A percentile compares a stretch with the other conserved stretches of the same genome.
Conservation (phyloP, 2,329 filamentous ascomycete species). For the Coniella vitis region DNA sequence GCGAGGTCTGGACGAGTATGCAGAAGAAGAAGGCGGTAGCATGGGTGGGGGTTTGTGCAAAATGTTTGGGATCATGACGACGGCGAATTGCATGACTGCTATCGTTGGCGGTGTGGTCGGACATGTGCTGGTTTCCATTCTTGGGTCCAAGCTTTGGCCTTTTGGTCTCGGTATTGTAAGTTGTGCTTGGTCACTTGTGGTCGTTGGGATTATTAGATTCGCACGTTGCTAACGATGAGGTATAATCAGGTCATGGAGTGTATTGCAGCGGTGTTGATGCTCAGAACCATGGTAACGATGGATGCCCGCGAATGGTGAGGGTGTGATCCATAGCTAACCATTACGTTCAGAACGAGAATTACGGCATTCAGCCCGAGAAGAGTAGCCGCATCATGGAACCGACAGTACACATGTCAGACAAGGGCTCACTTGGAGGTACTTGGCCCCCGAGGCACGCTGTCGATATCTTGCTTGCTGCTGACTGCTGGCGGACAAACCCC, state of each 20-base stretch:
- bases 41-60: slow-evolving; percentile 32
- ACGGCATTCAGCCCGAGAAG: slow-evolving; percentile 1
- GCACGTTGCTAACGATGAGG: not conserved
- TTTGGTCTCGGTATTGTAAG: slow-evolving; percentile 38
- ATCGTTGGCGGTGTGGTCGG: slow-evolving; percentile 43
- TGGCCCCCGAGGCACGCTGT: not conserved
- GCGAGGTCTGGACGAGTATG: slow-evolving; percentile 30
- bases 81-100: slow-evolving; percentile 44
- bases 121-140: slow-evolving; percentile 38
- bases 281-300: slow-evolving; percentile 22
- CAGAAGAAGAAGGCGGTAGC: slow-evolving; percentile 10
- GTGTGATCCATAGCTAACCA: not conserved
- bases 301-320: rapidly evolving
- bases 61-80: slow-evolving; percentile 45
- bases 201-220: not conserved
- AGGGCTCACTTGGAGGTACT: slow-evolving; percentile 10
- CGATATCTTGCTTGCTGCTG: not conserved
- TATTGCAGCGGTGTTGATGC: slow-evolving; percentile 24
- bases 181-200: not conserved
- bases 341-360: slow-evolving; percentile 14
- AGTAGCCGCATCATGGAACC: not conserved
- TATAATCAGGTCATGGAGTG: slow-evolving; percentile 20
- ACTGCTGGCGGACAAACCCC: not conserved
- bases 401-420: not conserved
- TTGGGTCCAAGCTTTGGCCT: slow-evolving; percentile 41